Evolutionary conservation across 2,329 filamentous ascomycete species (phyloP).

Genomic region (Ophiostoma himal-ulmi): DNA sequence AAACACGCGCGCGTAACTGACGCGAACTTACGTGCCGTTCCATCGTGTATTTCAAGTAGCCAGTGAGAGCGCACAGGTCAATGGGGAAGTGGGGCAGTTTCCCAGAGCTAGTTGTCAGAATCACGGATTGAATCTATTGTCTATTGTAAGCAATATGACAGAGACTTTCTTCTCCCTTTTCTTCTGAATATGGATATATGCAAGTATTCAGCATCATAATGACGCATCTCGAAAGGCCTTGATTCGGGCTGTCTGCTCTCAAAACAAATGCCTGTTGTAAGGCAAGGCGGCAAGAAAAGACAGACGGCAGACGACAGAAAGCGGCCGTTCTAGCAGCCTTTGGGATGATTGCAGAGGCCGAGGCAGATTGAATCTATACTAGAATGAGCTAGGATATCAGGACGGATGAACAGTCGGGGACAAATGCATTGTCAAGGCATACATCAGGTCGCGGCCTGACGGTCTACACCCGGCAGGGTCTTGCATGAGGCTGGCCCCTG

Average conservation of each 20-base stretch:
- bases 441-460: neutral
- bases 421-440: neutral
- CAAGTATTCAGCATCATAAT: neutral
- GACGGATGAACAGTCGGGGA: neutral
- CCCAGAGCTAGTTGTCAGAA: neutral
- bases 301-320: neutral
- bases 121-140: too few relatives aligned
- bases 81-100: neutral
- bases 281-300: neutral
- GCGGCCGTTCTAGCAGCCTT: neutral
- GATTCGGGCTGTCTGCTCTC: neutral
- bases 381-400: neutral
- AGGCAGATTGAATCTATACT: neutral
- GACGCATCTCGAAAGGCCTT: neutral
- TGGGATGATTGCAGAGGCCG: neutral
- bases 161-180: too few relatives aligned
- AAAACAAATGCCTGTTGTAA: neutral
- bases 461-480: neutral
- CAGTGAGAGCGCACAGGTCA: neutral
- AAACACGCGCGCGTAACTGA: neutral
- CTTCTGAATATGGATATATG: too few relatives aligned
- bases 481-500: neutral
- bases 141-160: too few relatives aligned
- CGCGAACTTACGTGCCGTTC: slow-evolving; percentile 6
- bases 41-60: neutral